Evolutionary conservation across 1,284 basidiomycete species (phyloP).

Genomic region (Volvariella volvacea): DNA sequence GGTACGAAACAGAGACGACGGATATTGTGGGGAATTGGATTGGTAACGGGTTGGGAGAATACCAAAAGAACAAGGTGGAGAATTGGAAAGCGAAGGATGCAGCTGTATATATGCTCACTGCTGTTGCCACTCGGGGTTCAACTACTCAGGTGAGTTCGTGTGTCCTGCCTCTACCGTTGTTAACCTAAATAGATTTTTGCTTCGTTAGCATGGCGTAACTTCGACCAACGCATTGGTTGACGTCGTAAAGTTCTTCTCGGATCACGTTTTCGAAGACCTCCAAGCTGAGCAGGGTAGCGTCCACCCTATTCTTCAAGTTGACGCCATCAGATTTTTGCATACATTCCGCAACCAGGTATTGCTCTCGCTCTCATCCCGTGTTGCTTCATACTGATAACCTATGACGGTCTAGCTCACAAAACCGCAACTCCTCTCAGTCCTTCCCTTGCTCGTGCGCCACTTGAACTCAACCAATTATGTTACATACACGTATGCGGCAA

Average conservation of each 20-base stretch:
- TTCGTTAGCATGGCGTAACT: slow-evolving; percentile 91
- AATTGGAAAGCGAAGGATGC: slow-evolving; percentile 96
- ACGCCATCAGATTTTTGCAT: slow-evolving; percentile 90
- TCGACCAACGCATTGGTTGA: slow-evolving; percentile 90
- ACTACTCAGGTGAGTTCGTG: slow-evolving; percentile 62
- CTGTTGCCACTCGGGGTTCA: slow-evolving; percentile 83
- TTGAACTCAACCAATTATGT: slow-evolving; percentile 79
- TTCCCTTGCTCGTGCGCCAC: slow-evolving; percentile 86
- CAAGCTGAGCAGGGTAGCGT: slow-evolving; percentile 65
- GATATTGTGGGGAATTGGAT: slow-evolving; percentile 85
- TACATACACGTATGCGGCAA: slow-evolving; percentile 84
- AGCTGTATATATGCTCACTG: slow-evolving; percentile 91
- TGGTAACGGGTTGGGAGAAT: slow-evolving; percentile 60
- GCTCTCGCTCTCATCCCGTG: slow-evolving; percentile 10
- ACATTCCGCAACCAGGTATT: slow-evolving; percentile 95
- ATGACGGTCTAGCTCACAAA: slow-evolving; percentile 70
- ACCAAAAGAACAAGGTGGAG: slow-evolving; percentile 47
- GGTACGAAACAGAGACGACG: slow-evolving; percentile 81
- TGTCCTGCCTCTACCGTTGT: too few relatives aligned
- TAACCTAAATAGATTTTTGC: neutral
- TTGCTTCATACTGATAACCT: slow-evolving; percentile 1
- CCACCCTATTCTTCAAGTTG: slow-evolving; percentile 90
- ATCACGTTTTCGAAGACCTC: slow-evolving; percentile 86
- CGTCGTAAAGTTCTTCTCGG: slow-evolving; percentile 92
- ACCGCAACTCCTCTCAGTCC: slow-evolving; percentile 86